A percentile compares a stretch with the other conserved stretches of the same genome.
Conservation (phyloP, 2,329 filamentous ascomycete species). For the Alternaria longipes region DNA sequence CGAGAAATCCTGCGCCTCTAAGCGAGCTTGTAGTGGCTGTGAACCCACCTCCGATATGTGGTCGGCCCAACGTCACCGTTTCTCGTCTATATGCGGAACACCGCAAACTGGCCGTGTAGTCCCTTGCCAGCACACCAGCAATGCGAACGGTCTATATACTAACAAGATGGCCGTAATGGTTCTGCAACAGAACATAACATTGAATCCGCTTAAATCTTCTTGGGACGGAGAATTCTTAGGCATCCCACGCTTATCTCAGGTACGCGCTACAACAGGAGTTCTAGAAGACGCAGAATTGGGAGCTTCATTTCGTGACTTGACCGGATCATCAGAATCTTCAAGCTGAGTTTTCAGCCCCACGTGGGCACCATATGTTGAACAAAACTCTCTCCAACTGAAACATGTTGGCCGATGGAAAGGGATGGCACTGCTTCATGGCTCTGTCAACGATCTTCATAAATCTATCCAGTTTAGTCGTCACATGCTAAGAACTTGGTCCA, state of each 20-base stretch:
- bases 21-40: conserved; percentile 22
- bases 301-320: conserved; percentile 3
- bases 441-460: conserved; percentile 25
- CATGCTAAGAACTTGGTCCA: conserved; percentile 19
- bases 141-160: conserved; percentile 1
- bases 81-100: conserved; percentile 11
- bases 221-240: background rate
- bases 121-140: conserved; percentile 8
- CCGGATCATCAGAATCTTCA: conserved; percentile 4
- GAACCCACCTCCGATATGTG: conserved; percentile 21
- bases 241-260: conserved; percentile 10
- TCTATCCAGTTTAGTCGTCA: conserved; percentile 13
- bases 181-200: conserved; percentile 2
- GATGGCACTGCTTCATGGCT: conserved; percentile 17
- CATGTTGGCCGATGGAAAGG: conserved; percentile 20
- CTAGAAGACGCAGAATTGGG: conserved; percentile 4
- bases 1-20: conserved; percentile 11
- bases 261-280: conserved; percentile 10
- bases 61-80: conserved; percentile 26
- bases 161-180: background rate
- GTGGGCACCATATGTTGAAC: conserved; percentile 11
- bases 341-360: conserved; percentile 12
- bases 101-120: conserved; percentile 10
- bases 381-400: conserved; percentile 18
- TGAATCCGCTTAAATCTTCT: conserved; percentile 5